Conservation (phyloP, 202 grass and related monocot species). For the Hordeum pubiflorum region DNA sequence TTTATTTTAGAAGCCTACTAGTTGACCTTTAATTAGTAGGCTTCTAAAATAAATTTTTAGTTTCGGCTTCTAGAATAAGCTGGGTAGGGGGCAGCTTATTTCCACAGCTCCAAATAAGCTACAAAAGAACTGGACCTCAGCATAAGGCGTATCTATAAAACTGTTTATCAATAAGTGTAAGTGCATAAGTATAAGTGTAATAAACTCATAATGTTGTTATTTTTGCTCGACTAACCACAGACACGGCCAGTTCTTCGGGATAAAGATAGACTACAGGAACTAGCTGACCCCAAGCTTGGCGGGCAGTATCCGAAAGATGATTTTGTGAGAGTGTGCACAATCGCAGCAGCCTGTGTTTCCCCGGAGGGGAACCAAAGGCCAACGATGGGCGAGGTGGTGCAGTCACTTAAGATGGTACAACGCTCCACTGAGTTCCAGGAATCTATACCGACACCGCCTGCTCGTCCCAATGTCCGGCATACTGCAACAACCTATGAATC, state of each 20-base stretch:
- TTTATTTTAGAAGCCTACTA: too few relatives aligned
- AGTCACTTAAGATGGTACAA: slow-evolving; percentile 99
- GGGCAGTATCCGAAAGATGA: slow-evolving; percentile 81
- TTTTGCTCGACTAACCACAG: slow-evolving; percentile 29
- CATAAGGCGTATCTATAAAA: neutral
- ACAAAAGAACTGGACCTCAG: too few relatives aligned
- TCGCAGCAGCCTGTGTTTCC: slow-evolving; percentile 93
- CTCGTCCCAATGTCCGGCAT: slow-evolving; percentile 44
- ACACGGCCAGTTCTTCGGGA: slow-evolving; percentile 87
- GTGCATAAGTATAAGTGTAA: neutral
- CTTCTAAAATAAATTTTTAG: too few relatives aligned
- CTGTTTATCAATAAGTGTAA: neutral
- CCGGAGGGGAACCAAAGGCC: slow-evolving; percentile 87
- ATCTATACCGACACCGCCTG: slow-evolving; percentile 44
- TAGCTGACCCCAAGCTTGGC: slow-evolving; percentile 62
- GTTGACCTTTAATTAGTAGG: too few relatives aligned
- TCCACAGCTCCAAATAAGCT: too few relatives aligned
- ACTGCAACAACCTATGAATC: slow-evolving; percentile 66
- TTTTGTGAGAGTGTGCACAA: slow-evolving; percentile 90
- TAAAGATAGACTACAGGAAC: slow-evolving; percentile 73
- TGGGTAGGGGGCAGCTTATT: too few relatives aligned
- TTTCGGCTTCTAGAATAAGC: too few relatives aligned
- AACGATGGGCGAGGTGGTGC: slow-evolving; percentile 98
- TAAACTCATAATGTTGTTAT: neutral
- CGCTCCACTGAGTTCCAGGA: slow-evolving; percentile 67